A percentile compares a stretch with the other conserved stretches of the same genome.
phyloP scores from a whole-genome alignment of 176 grass and related monocot genomes.

The Aegilops bicornis region DNA sequence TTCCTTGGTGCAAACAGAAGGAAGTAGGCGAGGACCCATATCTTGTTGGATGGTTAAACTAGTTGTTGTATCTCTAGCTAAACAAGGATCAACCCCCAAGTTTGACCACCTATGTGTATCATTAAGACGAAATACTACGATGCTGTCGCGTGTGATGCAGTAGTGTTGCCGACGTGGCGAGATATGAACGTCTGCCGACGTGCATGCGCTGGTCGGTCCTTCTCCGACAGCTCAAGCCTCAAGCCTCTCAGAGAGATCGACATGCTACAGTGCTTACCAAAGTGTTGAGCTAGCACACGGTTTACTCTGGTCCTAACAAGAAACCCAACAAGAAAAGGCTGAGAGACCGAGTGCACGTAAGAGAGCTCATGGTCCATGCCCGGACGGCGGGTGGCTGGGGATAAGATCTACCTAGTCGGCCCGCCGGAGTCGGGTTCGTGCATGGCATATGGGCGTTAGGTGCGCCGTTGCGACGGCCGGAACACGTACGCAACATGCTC shows the following conservation, averaged over 20 bases:
- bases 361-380: not conserved
- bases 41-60: no score
- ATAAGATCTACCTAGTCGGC: not conserved
- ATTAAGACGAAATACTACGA: not conserved
- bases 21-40: no score
- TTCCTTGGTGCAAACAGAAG: no score
- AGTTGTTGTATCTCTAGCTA: not conserved
- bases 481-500: not conserved
- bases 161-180: not conserved
- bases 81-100: not conserved
- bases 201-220: slow-evolving; percentile 27
- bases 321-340: not conserved
- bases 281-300: not conserved
- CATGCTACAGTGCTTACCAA: not conserved
- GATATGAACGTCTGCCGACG: not conserved
- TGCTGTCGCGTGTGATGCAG: not conserved
- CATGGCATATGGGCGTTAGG: slow-evolving; percentile 6
- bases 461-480: not conserved
- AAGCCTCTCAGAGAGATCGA: not conserved
- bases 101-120: not conserved
- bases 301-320: not conserved
- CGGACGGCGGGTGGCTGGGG: not conserved
- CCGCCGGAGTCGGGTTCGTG: not conserved
- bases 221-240: slow-evolving; percentile 24
- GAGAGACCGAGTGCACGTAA: not conserved